These are phyloP conservation scores for Magnaporthiopsis poae DNA, from an alignment of 2,329 filamentous ascomycete species.

Conservation along the genomic window DNA sequence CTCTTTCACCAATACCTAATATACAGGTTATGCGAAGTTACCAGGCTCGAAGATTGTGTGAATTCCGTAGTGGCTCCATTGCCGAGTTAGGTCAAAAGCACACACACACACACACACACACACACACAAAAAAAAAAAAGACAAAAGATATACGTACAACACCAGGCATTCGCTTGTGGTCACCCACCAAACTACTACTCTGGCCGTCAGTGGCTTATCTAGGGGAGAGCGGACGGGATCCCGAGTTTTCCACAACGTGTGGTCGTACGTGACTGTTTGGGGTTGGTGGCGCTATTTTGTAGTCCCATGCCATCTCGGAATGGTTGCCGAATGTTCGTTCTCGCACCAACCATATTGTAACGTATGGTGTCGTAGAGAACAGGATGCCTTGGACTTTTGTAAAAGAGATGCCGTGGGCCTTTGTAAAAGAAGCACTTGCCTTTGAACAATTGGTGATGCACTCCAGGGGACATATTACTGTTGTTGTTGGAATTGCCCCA, in stretches of 20 bases:
- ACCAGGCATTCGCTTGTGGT: slow-evolving; percentile 1
- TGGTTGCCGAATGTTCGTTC: too few relatives aligned
- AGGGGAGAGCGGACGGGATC: slow-evolving; percentile 7
- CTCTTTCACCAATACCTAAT: background rate
- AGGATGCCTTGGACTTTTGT: too few relatives aligned
- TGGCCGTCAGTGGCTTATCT: slow-evolving; percentile 1
- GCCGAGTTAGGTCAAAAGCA: background rate
- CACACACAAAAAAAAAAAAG: too few relatives aligned
- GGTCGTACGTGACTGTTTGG: background rate
- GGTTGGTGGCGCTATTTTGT: background rate
- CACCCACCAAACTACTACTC: background rate
- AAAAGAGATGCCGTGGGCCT: too few relatives aligned
- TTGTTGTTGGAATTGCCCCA: too few relatives aligned
- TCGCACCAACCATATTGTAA: too few relatives aligned
- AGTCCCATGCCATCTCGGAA: background rate
- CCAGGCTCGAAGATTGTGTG: background rate
- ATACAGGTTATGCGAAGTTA: background rate
- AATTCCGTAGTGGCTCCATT: background rate
- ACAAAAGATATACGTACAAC: background rate
- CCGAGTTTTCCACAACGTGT: slow-evolving; percentile 5
- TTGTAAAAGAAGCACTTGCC: too few relatives aligned
- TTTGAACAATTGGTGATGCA: too few relatives aligned
- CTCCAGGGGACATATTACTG: too few relatives aligned
- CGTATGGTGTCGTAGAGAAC: too few relatives aligned
- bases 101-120: too few relatives aligned